phyloP scores from a whole-genome alignment of 345 rosid species.

The Gossypium arboreum region DNA sequence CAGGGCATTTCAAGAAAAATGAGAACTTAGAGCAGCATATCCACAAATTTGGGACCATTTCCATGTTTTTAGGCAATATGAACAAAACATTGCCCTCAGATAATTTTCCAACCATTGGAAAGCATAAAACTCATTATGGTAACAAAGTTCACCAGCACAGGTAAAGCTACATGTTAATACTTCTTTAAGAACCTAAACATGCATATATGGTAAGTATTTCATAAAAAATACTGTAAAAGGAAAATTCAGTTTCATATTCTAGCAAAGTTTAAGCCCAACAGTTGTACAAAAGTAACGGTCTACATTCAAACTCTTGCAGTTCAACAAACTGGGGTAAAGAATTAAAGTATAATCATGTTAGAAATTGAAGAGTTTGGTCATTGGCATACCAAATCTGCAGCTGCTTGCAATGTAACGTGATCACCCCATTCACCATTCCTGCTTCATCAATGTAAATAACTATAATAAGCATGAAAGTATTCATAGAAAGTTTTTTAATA shows the following conservation, averaged over 20 bases:
- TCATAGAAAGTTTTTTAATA: neutral
- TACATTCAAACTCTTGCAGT: neutral
- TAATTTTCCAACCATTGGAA: neutral
- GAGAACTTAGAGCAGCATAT: neutral
- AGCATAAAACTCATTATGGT: neutral
- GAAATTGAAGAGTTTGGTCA: neutral
- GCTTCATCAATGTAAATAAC: constrained; percentile 9
- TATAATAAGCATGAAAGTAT: neutral
- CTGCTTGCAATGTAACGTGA: constrained; percentile 68
- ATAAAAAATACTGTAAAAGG: too few species aligned
- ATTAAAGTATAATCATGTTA: neutral
- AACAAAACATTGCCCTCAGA: neutral
- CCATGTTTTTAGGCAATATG: neutral
- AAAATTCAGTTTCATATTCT: neutral
- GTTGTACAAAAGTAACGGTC: neutral
- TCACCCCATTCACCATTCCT: constrained; percentile 75
- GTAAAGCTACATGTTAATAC: neutral
- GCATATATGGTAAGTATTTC: neutral
- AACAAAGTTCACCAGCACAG: neutral
- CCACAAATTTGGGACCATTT: neutral
- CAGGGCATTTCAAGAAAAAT: neutral
- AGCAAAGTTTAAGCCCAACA: neutral
- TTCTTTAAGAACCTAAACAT: neutral
- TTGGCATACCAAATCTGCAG: constrained; percentile 49
- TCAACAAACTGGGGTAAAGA: neutral